Conservation (phyloP, 495 filamentous ascomycete species). For the Lichina pygmaea region DNA sequence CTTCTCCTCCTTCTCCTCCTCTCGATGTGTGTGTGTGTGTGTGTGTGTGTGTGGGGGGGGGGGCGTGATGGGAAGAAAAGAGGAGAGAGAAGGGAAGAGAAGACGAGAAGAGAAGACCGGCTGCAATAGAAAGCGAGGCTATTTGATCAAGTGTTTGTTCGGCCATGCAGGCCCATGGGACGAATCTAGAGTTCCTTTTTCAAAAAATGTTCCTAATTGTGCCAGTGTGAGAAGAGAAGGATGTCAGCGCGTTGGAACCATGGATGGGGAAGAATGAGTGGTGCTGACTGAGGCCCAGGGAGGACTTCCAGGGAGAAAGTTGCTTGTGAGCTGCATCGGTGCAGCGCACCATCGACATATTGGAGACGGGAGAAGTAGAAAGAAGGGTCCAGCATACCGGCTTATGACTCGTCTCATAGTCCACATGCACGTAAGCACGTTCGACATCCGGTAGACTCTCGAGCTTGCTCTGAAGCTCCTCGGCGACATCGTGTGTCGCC, state of each 20-base stretch:
- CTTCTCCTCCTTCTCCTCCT: too few relatives aligned
- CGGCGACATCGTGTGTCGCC: slow-evolving; percentile 77
- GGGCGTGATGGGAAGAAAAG: too few relatives aligned
- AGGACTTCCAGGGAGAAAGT: too few relatives aligned
- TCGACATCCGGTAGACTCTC: slow-evolving; percentile 84
- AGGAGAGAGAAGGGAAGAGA: too few relatives aligned
- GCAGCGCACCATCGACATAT: background rate
- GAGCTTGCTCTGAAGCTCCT: slow-evolving; percentile 81
- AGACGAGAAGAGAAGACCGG: too few relatives aligned
- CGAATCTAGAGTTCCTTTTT: slow-evolving; percentile 27
- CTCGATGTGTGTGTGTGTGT: too few relatives aligned
- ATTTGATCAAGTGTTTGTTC: too few relatives aligned
- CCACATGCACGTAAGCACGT: slow-evolving; percentile 87
- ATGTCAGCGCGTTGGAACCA: background rate
- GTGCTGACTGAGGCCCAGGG: too few relatives aligned
- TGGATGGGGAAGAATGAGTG: background rate
- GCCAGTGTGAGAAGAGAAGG: background rate
- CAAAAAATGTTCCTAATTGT: slow-evolving; percentile 24
- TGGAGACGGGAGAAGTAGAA: background rate
- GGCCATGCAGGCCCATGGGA: too few relatives aligned
- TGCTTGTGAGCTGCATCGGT: too few relatives aligned
- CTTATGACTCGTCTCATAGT: slow-evolving; percentile 95
- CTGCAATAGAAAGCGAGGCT: too few relatives aligned
- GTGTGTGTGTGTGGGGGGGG: too few relatives aligned
- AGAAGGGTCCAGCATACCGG: slow-evolving; percentile 15